These are phyloP conservation scores for Sporothrix humicola DNA, from an alignment of 2,329 filamentous ascomycete genomes.

Conservation along the genomic window DNA sequence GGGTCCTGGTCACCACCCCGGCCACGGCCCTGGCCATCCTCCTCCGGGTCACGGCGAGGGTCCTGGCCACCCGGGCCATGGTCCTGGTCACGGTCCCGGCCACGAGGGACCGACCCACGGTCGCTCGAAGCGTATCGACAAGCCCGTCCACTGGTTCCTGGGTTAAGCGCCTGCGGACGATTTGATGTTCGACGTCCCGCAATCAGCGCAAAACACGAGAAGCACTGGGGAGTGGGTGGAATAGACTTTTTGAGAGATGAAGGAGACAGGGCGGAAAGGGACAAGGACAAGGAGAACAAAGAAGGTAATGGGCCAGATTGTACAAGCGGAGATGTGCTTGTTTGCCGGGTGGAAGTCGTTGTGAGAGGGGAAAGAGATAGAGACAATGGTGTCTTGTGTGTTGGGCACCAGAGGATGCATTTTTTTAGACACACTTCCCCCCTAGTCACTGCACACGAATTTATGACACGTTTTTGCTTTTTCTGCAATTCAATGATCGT, in stretches of 20 bases:
- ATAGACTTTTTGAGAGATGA: not conserved
- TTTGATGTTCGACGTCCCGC: not conserved
- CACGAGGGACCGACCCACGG: not conserved
- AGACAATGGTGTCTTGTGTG: constrained; percentile 12
- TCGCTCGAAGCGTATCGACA: not conserved
- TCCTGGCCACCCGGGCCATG: not conserved
- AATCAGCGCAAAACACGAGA: not conserved
- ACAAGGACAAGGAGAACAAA: not conserved
- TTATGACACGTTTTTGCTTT: not conserved
- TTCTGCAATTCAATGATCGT: not conserved
- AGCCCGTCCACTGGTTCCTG: constrained; percentile 11
- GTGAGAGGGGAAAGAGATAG: not conserved
- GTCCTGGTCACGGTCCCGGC: not conserved
- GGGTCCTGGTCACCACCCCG: not conserved
- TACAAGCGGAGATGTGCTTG: not conserved
- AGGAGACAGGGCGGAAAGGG: not conserved
- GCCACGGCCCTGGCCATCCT: not conserved
- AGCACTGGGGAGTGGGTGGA: constrained; percentile 13
- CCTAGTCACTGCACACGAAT: constrained; percentile 2
- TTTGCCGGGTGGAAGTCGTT: not conserved
- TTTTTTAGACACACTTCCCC: not conserved
- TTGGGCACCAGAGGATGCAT: constrained; percentile 9
- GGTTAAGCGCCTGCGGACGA: not conserved
- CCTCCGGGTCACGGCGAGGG: not conserved
- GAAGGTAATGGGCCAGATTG: not conserved